Conservation (phyloP, 495 filamentous ascomycete species). For the Penicillium parvum region DNA sequence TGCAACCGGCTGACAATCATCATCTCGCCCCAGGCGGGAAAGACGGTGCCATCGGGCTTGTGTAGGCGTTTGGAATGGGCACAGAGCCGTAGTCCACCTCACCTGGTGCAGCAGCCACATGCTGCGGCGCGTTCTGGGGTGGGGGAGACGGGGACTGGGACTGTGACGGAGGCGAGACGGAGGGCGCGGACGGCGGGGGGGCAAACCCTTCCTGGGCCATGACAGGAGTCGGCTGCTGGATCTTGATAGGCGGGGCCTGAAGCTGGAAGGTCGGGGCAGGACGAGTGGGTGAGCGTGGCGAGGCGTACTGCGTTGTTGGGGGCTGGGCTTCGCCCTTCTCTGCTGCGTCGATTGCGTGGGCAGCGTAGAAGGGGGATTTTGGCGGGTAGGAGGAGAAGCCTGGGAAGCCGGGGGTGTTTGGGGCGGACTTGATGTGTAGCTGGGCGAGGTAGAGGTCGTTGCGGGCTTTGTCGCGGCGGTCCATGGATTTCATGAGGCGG, state of each 20-base stretch:
- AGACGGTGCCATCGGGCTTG: slow-evolving; percentile 38
- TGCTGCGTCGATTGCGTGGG: slow-evolving; percentile 43
- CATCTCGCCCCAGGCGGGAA: slow-evolving; percentile 31
- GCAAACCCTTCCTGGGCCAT: slow-evolving; percentile 55
- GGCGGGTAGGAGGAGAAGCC: slow-evolving; percentile 41
- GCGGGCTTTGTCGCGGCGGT: slow-evolving; percentile 86
- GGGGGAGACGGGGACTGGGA: slow-evolving; percentile 22
- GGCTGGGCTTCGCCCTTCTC: slow-evolving; percentile 51
- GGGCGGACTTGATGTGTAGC: slow-evolving; percentile 83
- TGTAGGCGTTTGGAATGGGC: slow-evolving; percentile 50
- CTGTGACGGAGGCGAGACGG: neutral
- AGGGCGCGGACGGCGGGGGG: slow-evolving; percentile 23
- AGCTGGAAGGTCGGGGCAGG: slow-evolving; percentile 66
- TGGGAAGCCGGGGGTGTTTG: slow-evolving; percentile 84
- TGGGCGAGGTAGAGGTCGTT: slow-evolving; percentile 95
- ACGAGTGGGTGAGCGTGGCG: slow-evolving; percentile 47
- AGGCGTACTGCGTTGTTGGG: slow-evolving; percentile 42
- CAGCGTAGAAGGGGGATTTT: slow-evolving; percentile 40
- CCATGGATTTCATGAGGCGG: slow-evolving; percentile 91
- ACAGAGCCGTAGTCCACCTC: slow-evolving; percentile 49
- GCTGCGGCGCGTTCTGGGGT: slow-evolving; percentile 25
- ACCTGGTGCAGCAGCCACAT: slow-evolving; percentile 44
- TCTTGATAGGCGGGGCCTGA: slow-evolving; percentile 73
- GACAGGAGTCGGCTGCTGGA: slow-evolving; percentile 72
- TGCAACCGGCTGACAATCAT: neutral